Conservation (phyloP, 306 rosid species). For the Citrullus amarus region DNA sequence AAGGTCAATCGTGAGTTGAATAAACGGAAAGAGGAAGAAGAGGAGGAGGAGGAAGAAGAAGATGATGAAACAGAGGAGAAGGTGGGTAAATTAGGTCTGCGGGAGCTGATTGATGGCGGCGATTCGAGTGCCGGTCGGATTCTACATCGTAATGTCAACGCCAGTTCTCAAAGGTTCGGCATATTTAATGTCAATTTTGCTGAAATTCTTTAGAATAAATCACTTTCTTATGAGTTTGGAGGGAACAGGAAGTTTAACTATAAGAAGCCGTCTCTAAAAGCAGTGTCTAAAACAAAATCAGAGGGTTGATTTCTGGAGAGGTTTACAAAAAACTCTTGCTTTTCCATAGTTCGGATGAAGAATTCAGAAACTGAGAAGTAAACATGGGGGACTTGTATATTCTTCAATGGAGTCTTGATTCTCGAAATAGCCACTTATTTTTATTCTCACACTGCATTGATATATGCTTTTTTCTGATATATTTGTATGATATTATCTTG, state of each 20-base stretch:
- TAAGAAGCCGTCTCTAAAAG: not conserved
- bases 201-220: not conserved
- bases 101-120: constrained; percentile 56
- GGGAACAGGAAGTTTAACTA: not conserved
- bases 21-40: not conserved
- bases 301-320: not conserved
- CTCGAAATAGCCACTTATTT: not conserved
- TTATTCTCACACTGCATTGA: not conserved
- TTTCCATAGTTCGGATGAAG: not conserved
- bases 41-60: constrained; percentile 6
- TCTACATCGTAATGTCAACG: constrained; percentile 74
- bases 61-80: constrained; percentile 18
- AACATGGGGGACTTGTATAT: not conserved
- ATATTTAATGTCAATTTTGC: not conserved
- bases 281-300: not conserved
- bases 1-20: not conserved
- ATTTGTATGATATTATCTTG: not conserved
- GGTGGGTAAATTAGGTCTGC: constrained; percentile 45
- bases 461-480: not conserved
- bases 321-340: not conserved
- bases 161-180: constrained; percentile 52
- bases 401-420: not conserved
- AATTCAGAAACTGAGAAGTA: not conserved
- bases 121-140: constrained; percentile 47
- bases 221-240: not conserved